A percentile compares a stretch with the other conserved stretches of the same genome.
These are phyloP conservation scores for Candida pseudofarinosa DNA, from an alignment of 805 yeast genomes.

Conservation along the genomic window DNA sequence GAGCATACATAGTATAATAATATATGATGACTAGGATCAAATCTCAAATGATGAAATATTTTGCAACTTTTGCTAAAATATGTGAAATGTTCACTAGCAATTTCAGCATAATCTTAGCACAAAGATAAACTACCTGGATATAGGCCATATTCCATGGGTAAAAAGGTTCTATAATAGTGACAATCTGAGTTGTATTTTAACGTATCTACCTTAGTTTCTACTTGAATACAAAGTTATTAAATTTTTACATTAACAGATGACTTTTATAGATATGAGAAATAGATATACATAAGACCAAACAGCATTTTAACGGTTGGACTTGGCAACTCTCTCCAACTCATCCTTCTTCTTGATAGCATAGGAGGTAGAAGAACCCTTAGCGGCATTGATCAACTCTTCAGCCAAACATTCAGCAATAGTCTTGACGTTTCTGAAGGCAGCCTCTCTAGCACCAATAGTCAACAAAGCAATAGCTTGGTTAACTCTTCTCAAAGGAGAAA, in stretches of 20 bases:
- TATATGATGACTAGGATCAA: no score
- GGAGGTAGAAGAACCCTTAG: slow-evolving; percentile 99
- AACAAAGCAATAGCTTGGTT: slow-evolving; percentile 98
- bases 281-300: slow-evolving; percentile 23
- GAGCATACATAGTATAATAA: no score
- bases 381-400: slow-evolving; percentile 99
- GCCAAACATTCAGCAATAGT: slow-evolving; percentile 99
- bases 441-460: slow-evolving; percentile 99
- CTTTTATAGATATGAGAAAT: slow-evolving; percentile 12
- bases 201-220: background rate
- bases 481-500: slow-evolving; percentile 99
- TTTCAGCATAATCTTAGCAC: no score
- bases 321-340: slow-evolving; percentile 99
- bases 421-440: slow-evolving; percentile 99
- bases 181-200: no score
- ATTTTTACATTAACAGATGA: slow-evolving; percentile 7
- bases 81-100: no score
- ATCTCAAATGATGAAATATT: no score
- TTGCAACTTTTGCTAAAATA: no score
- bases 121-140: no score
- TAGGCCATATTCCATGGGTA: no score
- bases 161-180: no score
- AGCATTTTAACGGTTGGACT: slow-evolving; percentile 94
- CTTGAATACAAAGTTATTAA: background rate
- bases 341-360: slow-evolving; percentile 99